Evolutionary conservation across 1,284 basidiomycete genomes (phyloP), one percentile per base, ranked within the genome.

Genomic region (Cryptococcus sp.): DNA sequence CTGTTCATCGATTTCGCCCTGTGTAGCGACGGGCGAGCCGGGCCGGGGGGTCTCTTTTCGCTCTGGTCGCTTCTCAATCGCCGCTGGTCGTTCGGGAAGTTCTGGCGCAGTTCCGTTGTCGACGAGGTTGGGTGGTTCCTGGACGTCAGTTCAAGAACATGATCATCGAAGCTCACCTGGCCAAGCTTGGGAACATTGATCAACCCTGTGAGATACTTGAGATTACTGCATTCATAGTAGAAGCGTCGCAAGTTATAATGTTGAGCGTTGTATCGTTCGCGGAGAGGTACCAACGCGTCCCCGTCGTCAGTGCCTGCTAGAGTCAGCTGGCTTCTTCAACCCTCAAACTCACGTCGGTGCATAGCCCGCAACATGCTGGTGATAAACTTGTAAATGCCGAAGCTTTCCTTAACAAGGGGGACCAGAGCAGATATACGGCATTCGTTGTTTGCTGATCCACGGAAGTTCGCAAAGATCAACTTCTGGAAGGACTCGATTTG

Each of bases 401-500:
- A 97, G 66, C 90, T 93, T 80, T 97, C 93, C 80, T 97, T 96
- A 57, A 97, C 93, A 17, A 95, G 84, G 25, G 93, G 93, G 0
- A 97, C 93, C 46, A 97, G 82, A 1, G 93, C 84, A 42, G 93
- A 93, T 60, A 97, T 97, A 39, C 92, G 88, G 77, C 93, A 95
- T 79, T 97, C 93, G 66, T 97, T 97, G 76, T 94, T 96, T 50
- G 86, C 83, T 19, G 91, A 91, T 62, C 89, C 86, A 56, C 88
- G 84, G 82, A 97, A 96, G 78, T 93, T 89, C 10, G 91, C 86
- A 74, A 96, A 97, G 60, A 96, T 88, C 82, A 93, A 88, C 79
- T 93, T 93, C 74, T 97, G 93, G 82, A 97, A 97, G 4, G 91
- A 90, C 73, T 97, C 93, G 57, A 97, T 97, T 76, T 95, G 91